Base-by-base conservation (phyloP, 768 basidiomycete species). In the Gyrodon lividus region DNA sequence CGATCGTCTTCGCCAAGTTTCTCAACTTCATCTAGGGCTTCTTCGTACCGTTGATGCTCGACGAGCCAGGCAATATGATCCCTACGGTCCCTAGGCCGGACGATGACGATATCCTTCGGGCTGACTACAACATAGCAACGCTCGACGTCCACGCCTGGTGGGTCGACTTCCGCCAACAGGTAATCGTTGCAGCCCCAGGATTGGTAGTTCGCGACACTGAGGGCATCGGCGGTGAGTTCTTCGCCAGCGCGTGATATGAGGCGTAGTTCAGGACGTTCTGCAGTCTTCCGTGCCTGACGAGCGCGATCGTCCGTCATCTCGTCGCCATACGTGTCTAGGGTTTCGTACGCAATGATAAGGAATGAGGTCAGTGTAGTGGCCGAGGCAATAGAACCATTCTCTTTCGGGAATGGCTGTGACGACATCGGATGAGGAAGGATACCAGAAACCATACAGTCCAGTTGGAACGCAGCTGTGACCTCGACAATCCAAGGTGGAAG, bases 361-460 rank as follows among this genome's bases (percentile, higher is more conserved):
- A 92, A 92, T 3, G 88, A 85, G 0, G 86, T 83, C 20, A 84
- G 70, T 1, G 78, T 60, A 10, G 66, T 61, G 2, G 67, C 50
- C 2, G 65, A 55, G 0, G 69, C 30, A 45, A 57, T 59, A 16
- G 39, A 42, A 31, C 49, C 58, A 44, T 63, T 54, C 43, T 60
- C 48, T 37, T 50, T 43, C 23, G 54, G 60, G 19, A 19, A 52
- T 13, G 54, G 52, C 23, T 30, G 69, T 52, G 39, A 24, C 4
- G 76, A 68, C 40, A 77, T 74, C 1, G 82, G 81, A 67, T 93
- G 90, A 5, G 91, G 88, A 3, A 87, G 81, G 50, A 99, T 84
- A 19, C 95, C 95, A 1, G 94, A 82, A 35, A 98, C 82, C 92
- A 97, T 95, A 65, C 90, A 93, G 67, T 98, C 97, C 41, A 98